Base-by-base conservation (phyloP, 2,329 filamentous ascomycete species). In the Penicillium brevicompactum region DNA sequence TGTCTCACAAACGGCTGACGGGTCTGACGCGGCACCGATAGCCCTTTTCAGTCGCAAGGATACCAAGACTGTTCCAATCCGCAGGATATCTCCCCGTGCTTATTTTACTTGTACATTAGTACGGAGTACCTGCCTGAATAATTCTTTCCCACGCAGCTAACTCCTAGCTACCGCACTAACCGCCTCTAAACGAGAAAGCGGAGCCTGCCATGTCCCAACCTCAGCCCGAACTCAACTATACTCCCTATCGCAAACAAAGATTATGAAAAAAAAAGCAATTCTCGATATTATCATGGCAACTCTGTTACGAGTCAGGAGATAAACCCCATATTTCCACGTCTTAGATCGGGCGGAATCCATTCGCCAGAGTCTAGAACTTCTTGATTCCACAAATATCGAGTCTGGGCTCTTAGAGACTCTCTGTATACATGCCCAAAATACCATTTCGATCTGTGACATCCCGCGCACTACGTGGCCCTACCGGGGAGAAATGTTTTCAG, bases 31-130 rank as follows among this genome's bases (percentile, higher is more conserved):
- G 48, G 46, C 53, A 54, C 55, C 30, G 14, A 24, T 55, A 55
- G 38, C 52, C 54, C 44, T 44, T 60, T 61, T 58, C 1, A 47
- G 34, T 9, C 21, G n/a, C 50, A 24, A 59, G 40, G 11, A 44
- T 46, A 31, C 40, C 53, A 60, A 60, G 58, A 51, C 57, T 58
- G 61, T 59, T 42, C 52, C 30, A 51, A 56, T 44, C 48, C 55
- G 56, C 53, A 14, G 13, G 31, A 3, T n/a, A 41, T 18, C 16
- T 46, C 42, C 40, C 40, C 44, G 24, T 31, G 31, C 31, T 34
- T 7, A 34, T 34, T 8, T 18, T 21, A 51, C 54, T 34, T 8
- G 18, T 21, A 51, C 54, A 51, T 43, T 5, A 16, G 24, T 30
- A 27, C 48, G 30, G 30, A 31, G 30, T 34, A 34, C 31, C 13